Percentiles rank a stretch among this genome's conserved stretches.
phyloP scores from a whole-genome alignment of 1,284 basidiomycete genomes.

The Gomphus sp. region DNA sequence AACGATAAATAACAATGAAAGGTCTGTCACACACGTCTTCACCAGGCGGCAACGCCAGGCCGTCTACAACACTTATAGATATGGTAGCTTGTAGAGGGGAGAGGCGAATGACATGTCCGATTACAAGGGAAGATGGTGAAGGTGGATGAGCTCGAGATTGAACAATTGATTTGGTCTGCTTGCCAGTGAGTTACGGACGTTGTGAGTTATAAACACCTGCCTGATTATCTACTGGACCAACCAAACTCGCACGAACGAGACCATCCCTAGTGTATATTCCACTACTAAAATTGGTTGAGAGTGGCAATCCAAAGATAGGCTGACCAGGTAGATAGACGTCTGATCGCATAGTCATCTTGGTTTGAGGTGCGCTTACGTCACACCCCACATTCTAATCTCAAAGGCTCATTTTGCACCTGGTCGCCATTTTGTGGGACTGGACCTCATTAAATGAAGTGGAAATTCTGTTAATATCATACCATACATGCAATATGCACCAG shows the following conservation, averaged over 20 bases:
- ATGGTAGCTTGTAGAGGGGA: conserved; percentile 84
- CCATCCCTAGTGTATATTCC: conserved; percentile 67
- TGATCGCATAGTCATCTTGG: background rate
- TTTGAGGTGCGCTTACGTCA: too few species aligned
- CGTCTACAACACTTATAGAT: conserved; percentile 86
- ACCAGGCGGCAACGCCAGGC: conserved; percentile 77
- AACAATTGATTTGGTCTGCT: conserved; percentile 49
- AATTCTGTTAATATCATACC: too few species aligned
- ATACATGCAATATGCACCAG: too few species aligned
- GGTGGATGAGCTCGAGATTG: conserved; percentile 60
- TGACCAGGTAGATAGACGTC: conserved; percentile 61
- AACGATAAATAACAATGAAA: background rate
- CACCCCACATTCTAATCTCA: too few species aligned
- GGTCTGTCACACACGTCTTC: conserved; percentile 46
- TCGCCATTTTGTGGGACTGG: too few species aligned
- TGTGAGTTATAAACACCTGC: conserved; percentile 17
- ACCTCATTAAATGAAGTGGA: too few species aligned
- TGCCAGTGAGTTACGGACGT: conserved; percentile 18
- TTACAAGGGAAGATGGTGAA: conserved; percentile 58
- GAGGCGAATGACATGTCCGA: conserved; percentile 78
- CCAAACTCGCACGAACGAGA: conserved; percentile 61
- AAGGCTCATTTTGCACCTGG: too few species aligned
- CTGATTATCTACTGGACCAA: conserved; percentile 35
- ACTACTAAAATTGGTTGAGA: conserved; percentile 50
- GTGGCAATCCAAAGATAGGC: conserved; percentile 54